Evolutionary conservation across 2,329 filamentous ascomycete species (phyloP).

Genomic region (Zymoseptoria crescenta): DNA sequence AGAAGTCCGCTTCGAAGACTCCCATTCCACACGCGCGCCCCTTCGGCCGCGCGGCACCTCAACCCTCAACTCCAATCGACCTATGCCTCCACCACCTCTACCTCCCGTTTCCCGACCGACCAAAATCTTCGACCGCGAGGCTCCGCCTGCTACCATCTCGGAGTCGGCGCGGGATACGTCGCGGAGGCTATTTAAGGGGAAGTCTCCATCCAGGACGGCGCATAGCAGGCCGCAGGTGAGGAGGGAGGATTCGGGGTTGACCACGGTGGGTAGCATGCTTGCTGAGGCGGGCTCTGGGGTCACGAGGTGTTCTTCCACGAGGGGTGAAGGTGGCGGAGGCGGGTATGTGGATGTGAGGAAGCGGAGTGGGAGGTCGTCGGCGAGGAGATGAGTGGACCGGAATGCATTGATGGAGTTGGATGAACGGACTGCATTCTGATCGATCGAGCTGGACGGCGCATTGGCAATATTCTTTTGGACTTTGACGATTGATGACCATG

Average conservation of each 20-base stretch:
- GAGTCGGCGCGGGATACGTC: constrained; percentile 16
- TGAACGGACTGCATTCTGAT: neutral
- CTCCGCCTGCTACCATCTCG: constrained; percentile 13
- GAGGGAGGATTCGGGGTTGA: neutral
- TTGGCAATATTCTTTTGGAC: neutral
- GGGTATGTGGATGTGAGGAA: neutral
- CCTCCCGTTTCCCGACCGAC: neutral
- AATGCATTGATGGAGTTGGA: neutral
- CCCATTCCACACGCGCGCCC: constrained; percentile 2
- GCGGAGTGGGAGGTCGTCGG: neutral
- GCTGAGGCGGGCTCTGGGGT: neutral
- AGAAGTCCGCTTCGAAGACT: constrained; percentile 14
- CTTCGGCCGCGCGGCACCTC: constrained; percentile 1
- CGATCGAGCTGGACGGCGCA: neutral
- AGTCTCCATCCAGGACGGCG: neutral
- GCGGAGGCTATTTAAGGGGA: constrained; percentile 6
- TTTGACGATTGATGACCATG: neutral
- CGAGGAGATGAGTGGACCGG: neutral
- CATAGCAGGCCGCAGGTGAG: neutral
- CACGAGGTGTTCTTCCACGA: neutral
- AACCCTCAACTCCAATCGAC: constrained; percentile 5
- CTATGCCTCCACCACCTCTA: constrained; percentile 4
- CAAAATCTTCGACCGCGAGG: constrained; percentile 8
- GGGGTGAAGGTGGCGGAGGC: neutral
- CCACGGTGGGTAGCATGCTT: neutral